A percentile compares a stretch with the other conserved stretches of the same genome.
These are phyloP conservation scores for Hamigera avellanea DNA, from an alignment of 495 filamentous ascomycete genomes.

Conservation along the genomic window DNA sequence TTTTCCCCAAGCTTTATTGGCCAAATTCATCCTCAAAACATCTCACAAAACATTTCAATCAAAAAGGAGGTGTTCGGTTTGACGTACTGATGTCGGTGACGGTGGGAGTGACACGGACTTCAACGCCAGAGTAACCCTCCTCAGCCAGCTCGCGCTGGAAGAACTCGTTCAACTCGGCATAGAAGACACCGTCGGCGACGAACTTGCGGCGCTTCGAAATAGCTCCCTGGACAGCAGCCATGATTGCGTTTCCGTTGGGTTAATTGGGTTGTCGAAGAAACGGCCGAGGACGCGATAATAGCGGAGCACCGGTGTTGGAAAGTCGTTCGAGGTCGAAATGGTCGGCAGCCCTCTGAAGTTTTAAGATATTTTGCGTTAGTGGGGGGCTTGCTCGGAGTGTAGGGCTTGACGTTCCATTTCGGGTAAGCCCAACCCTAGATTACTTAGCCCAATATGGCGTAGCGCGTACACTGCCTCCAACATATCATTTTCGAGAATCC, in stretches of 20 bases:
- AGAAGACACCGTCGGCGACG: constrained; percentile 99
- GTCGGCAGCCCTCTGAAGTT: constrained; percentile 18
- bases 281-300: constrained; percentile 16
- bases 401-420: constrained; percentile 27
- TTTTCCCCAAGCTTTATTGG: not conserved
- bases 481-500: no score
- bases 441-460: no score
- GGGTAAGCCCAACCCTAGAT: constrained; percentile 35
- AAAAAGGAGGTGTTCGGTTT: constrained; percentile 11
- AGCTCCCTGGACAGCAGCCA: constrained; percentile 58
- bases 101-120: constrained; percentile 98
- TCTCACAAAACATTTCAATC: constrained; percentile 2
- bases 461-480: no score
- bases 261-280: constrained; percentile 28
- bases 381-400: constrained; percentile 30
- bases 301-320: constrained; percentile 14
- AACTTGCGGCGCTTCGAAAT: constrained; percentile 99
- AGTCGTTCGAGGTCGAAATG: constrained; percentile 23
- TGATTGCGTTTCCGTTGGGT: constrained; percentile 37
- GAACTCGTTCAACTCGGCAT: constrained; percentile 99
- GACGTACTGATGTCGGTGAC: constrained; percentile 94
- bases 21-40: constrained; percentile 7
- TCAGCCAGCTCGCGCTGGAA: constrained; percentile 99
- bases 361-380: constrained; percentile 26
- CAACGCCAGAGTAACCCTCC: constrained; percentile 99